A percentile compares a stretch with the other conserved stretches of the same genome.
These are phyloP conservation scores for Picocystis sp. DNA, from an alignment of 163 green algal genomes.

Conservation along the genomic window DNA sequence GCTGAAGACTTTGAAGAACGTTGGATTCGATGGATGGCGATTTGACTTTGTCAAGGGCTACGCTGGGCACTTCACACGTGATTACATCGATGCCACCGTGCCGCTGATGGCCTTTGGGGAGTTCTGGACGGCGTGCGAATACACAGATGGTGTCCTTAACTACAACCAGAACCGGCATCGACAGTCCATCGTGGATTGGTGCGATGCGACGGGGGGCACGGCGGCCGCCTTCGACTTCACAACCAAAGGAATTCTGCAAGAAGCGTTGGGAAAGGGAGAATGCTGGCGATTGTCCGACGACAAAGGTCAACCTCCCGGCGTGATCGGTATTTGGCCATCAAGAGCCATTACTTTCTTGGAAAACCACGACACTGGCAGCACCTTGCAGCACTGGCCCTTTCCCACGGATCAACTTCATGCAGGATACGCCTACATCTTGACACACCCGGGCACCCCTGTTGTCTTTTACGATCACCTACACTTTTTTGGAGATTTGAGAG, in stretches of 20 bases:
- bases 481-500: slow-evolving; percentile 28
- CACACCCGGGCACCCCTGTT: slow-evolving; percentile 70
- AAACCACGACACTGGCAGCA: slow-evolving; percentile 68
- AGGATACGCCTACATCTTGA: slow-evolving; percentile 83
- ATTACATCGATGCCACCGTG: slow-evolving; percentile 77
- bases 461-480: slow-evolving; percentile 53
- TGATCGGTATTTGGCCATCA: slow-evolving; percentile 72
- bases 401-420: slow-evolving; percentile 38
- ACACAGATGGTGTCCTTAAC: slow-evolving; percentile 52
- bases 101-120: slow-evolving; percentile 78
- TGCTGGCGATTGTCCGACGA: slow-evolving; percentile 85
- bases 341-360: slow-evolving; percentile 85
- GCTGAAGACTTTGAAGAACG: slow-evolving; percentile 66
- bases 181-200: slow-evolving; percentile 87
- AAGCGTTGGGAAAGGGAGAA: slow-evolving; percentile 65
- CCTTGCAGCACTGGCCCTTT: slow-evolving; percentile 63
- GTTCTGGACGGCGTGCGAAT: slow-evolving; percentile 88
- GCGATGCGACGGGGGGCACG: slow-evolving; percentile 69
- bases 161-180: slow-evolving; percentile 53
- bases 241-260: slow-evolving; percentile 81
- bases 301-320: slow-evolving; percentile 45
- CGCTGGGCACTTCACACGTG: slow-evolving; percentile 45
- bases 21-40: slow-evolving; percentile 78
- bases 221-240: slow-evolving; percentile 96
- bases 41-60: slow-evolving; percentile 80